Conservation (phyloP, 75 land plant species). For the Cryptomeria japonica region DNA sequence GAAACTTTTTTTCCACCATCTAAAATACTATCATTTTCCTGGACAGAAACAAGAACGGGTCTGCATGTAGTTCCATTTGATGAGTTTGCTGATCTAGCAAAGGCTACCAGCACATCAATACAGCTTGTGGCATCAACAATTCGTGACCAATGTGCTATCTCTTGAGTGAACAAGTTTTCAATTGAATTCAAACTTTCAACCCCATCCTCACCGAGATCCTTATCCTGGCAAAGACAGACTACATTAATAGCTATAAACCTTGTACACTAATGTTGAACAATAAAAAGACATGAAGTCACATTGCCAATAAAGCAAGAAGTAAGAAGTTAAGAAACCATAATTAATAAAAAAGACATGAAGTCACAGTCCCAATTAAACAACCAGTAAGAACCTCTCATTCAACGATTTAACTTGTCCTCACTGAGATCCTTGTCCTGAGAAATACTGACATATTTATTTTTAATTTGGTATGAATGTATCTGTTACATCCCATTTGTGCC, state of each 20-base stretch:
- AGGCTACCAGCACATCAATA: constrained; percentile 80
- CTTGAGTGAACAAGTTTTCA: constrained; percentile 55
- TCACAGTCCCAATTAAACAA: no score
- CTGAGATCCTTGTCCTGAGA: not conserved
- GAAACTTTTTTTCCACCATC: constrained; percentile 33
- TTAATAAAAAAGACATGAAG: no score
- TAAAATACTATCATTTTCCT: constrained; percentile 1
- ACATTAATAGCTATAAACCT: not conserved
- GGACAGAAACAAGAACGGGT: constrained; percentile 47
- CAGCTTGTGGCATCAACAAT: constrained; percentile 59
- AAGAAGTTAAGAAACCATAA: no score
- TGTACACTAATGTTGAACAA: not conserved
- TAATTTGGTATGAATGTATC: not conserved
- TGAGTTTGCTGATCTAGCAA: constrained; percentile 55
- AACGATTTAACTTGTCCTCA: not conserved
- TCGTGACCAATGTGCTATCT: constrained; percentile 48
- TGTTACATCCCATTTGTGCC: no score
- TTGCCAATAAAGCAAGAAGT: not conserved
- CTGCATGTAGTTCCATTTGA: constrained; percentile 65
- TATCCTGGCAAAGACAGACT: constrained; percentile 26
- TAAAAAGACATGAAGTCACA: not conserved
- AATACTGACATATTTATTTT: not conserved
- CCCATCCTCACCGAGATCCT: constrained; percentile 56
- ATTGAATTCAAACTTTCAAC: constrained; percentile 55
- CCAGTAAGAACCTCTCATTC: not conserved